Conservation (phyloP, 2,329 filamentous ascomycete species). For the Nemania sp. region DNA sequence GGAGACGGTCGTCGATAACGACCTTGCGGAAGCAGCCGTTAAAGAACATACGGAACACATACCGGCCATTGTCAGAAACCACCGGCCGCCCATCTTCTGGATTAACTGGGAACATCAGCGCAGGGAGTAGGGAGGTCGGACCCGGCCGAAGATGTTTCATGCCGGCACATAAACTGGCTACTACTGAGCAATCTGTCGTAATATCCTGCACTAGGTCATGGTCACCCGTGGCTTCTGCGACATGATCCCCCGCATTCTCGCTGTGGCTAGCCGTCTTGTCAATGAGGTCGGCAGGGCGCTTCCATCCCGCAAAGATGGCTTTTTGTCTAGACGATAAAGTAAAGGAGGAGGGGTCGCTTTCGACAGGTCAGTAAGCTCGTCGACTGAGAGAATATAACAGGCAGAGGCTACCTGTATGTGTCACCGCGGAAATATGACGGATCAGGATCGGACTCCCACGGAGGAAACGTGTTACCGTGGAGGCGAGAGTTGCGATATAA, state of each 20-base stretch:
- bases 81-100: constrained; percentile 58
- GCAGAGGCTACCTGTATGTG: constrained; percentile 64
- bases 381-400: not conserved
- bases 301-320: constrained; percentile 82
- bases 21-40: constrained; percentile 92
- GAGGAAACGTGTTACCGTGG: constrained; percentile 82
- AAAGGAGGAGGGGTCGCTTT: constrained; percentile 71
- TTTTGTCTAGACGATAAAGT: constrained; percentile 75
- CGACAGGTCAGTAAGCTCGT: constrained; percentile 29
- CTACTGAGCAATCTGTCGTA: constrained; percentile 94
- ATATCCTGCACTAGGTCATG: constrained; percentile 93
- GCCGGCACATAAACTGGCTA: constrained; percentile 88
- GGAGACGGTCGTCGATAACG: constrained; percentile 85
- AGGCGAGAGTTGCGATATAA: constrained; percentile 77
- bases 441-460: constrained; percentile 72
- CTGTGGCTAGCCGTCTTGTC: constrained; percentile 37
- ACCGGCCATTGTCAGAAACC: constrained; percentile 81
- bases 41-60: constrained; percentile 90
- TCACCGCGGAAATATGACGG: constrained; percentile 65
- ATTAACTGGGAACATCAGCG: constrained; percentile 78
- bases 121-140: constrained; percentile 69
- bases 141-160: constrained; percentile 72
- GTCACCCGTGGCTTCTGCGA: constrained; percentile 50
- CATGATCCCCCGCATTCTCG: constrained; percentile 6
- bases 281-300: constrained; percentile 72